phyloP scores from a whole-genome alignment of 805 yeast genomes.

The Barnettozyma siamensis region DNA sequence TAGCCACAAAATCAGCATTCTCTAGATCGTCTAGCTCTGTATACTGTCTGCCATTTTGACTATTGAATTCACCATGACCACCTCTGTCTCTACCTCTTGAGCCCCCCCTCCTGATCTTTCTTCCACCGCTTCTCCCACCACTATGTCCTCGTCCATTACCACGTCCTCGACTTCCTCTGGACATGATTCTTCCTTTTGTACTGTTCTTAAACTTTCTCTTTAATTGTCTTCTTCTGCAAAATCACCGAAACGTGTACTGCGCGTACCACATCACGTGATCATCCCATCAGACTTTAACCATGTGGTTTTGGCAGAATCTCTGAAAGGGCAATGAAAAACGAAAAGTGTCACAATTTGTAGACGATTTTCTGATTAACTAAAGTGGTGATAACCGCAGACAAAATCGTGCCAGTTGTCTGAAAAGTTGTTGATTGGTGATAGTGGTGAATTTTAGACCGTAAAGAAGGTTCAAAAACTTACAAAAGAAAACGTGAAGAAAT shows the following conservation, averaged over 20 bases:
- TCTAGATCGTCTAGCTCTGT: constrained; percentile 17
- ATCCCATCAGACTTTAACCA: background rate
- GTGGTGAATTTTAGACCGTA: too few relatives aligned
- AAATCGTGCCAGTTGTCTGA: too few relatives aligned
- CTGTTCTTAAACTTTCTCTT: too few relatives aligned
- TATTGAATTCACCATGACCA: constrained; percentile 12
- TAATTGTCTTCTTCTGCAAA: background rate
- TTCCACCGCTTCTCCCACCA: constrained; percentile 23
- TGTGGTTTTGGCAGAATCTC: background rate
- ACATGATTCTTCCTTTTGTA: background rate
- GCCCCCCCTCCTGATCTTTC: background rate
- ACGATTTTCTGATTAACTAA: too few relatives aligned
- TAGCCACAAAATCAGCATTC: constrained; percentile 17
- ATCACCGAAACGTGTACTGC: background rate
- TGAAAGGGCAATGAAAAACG: background rate
- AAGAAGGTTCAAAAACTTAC: too few relatives aligned
- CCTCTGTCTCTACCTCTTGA: constrained; percentile 9
- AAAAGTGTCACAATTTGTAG: background rate
- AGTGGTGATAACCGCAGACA: too few relatives aligned
- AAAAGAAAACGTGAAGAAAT: too few relatives aligned
- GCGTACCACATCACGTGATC: background rate
- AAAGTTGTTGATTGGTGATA: too few relatives aligned
- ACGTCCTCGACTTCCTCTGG: constrained; percentile 26
- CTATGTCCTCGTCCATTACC: constrained; percentile 20
- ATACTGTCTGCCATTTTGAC: constrained; percentile 14